Evolutionary conservation across 1,284 basidiomycete genomes (phyloP).

Genomic region (Rhodotorula sp.): DNA sequence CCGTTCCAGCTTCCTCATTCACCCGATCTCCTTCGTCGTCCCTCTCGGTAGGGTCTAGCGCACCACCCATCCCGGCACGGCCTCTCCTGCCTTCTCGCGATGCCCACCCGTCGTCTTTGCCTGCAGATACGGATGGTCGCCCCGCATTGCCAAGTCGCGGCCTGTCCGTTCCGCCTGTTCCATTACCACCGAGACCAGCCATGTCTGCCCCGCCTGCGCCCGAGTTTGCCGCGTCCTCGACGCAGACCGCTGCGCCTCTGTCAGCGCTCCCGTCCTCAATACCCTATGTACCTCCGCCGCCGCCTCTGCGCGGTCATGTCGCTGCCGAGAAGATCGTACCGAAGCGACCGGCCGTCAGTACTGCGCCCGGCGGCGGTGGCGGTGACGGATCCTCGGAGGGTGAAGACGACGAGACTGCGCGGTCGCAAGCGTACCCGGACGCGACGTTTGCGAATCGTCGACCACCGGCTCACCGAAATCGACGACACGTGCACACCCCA

Average conservation of each 20-base stretch:
- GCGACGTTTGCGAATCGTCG: conserved; percentile 74
- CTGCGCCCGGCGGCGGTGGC: conserved; percentile 4
- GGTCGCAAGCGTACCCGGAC: conserved; percentile 69
- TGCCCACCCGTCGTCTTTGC: conserved; percentile 1
- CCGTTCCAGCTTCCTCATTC: neutral
- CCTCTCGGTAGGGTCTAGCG: neutral
- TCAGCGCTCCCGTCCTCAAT: neutral
- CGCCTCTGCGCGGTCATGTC: conserved; percentile 23
- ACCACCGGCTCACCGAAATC: conserved; percentile 59
- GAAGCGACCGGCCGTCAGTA: conserved; percentile 7
- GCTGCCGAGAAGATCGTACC: conserved; percentile 24
- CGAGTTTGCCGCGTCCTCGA: neutral
- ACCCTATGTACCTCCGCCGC: conserved; percentile 35
- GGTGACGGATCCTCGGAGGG: conserved; percentile 35
- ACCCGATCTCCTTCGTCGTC: neutral
- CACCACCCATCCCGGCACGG: neutral
- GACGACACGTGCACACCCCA: conserved; percentile 30
- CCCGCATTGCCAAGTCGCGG: neutral
- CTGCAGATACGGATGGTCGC: neutral
- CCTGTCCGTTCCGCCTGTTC: neutral
- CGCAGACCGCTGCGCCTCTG: neutral
- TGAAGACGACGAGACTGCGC: conserved; percentile 18
- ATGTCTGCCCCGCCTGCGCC: neutral
- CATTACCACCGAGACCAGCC: neutral
- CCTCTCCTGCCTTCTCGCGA: conserved; percentile 2